These are phyloP conservation scores for Gaeumannomyces sp. DNA, from an alignment of 2,329 filamentous ascomycete species.

Conservation along the genomic window DNA sequence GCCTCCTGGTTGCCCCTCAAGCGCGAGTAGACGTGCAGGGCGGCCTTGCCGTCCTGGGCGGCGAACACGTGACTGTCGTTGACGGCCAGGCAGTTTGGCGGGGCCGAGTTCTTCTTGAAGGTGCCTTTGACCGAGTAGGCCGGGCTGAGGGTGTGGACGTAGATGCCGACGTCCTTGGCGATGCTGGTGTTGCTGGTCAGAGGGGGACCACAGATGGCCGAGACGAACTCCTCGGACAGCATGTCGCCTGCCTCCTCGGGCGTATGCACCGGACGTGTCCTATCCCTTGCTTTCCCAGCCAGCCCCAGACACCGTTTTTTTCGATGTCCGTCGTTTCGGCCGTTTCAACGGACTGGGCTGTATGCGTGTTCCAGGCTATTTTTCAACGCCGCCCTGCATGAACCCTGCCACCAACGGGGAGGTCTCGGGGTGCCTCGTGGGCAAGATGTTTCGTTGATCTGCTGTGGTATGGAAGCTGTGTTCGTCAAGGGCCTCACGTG, in stretches of 20 bases:
- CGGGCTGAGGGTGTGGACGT: conserved; percentile 76
- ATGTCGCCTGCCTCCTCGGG: conserved; percentile 28
- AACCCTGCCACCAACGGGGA: not conserved
- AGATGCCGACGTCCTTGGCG: conserved; percentile 78
- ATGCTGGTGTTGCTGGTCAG: conserved; percentile 56
- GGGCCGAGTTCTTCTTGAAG: conserved; percentile 90
- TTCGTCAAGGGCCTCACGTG: not conserved
- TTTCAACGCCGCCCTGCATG: not conserved
- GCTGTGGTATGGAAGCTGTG: not conserved
- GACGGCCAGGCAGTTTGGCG: conserved; percentile 71
- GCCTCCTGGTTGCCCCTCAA: conserved; percentile 82
- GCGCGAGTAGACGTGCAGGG: conserved; percentile 81
- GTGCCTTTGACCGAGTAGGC: conserved; percentile 65
- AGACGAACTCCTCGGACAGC: conserved; percentile 56
- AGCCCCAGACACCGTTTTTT: not conserved
- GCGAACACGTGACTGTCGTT: conserved; percentile 82
- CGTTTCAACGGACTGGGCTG: not conserved
- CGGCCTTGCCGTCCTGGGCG: conserved; percentile 80
- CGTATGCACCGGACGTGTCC: not conserved
- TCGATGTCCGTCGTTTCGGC: conserved; percentile 1
- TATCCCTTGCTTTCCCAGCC: not conserved
- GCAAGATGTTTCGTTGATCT: no score
- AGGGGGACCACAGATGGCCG: conserved; percentile 50
- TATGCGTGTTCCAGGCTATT: not conserved
- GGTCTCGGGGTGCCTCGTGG: not conserved